phyloP scores from a whole-genome alignment of 2,329 filamentous ascomycete genomes.

The Cladosporium sp. region DNA sequence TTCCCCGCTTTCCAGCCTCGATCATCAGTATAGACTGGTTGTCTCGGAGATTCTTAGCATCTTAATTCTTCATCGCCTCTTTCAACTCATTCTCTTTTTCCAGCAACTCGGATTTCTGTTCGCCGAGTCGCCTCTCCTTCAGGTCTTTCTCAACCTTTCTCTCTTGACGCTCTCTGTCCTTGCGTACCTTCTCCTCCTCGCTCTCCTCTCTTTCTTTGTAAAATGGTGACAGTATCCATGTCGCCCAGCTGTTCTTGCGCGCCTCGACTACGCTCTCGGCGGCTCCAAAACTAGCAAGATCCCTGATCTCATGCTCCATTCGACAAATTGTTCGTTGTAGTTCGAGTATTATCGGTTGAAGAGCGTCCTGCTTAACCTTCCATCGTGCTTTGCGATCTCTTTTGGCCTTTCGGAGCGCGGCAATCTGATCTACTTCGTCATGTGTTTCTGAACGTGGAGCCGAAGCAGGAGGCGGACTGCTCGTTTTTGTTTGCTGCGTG shows the following conservation, averaged over 20 bases:
- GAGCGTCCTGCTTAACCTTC: background rate
- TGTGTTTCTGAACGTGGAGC: background rate
- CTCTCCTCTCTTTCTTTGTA: slow-evolving; percentile 32
- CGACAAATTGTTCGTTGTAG: background rate
- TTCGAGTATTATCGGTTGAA: background rate
- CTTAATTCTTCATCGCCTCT: background rate
- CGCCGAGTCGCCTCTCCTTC: slow-evolving; percentile 24
- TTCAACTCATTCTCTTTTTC: background rate
- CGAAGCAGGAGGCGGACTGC: background rate
- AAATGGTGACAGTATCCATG: slow-evolving; percentile 35
- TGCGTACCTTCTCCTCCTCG: slow-evolving; percentile 38
- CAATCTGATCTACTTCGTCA: background rate
- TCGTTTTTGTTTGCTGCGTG: slow-evolving; percentile 1
- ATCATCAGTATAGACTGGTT: background rate
- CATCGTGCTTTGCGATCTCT: background rate
- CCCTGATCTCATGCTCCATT: background rate
- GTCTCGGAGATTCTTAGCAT: background rate
- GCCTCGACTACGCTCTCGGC: slow-evolving; percentile 34
- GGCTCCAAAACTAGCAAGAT: slow-evolving; percentile 29
- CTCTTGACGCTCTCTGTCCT: slow-evolving; percentile 36
- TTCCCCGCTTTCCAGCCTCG: background rate
- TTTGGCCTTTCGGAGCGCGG: background rate
- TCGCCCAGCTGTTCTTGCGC: slow-evolving; percentile 36
- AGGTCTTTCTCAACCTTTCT: slow-evolving; percentile 36
- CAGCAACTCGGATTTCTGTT: background rate